These are phyloP conservation scores for Saposhnikovia divaricata DNA, from an alignment of 129 eudicot genomes.

Conservation along the genomic window DNA sequence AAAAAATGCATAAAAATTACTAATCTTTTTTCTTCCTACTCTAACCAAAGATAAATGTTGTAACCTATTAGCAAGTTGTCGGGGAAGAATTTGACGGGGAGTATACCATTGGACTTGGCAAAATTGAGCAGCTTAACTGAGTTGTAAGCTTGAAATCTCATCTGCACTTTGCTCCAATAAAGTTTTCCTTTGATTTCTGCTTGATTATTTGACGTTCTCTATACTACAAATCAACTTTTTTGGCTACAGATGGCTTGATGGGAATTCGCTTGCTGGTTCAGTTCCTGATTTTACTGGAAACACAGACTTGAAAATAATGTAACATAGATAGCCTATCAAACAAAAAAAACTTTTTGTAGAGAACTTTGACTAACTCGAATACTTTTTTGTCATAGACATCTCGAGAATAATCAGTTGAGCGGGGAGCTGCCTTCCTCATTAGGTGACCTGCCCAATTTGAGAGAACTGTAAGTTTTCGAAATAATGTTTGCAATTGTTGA, in stretches of 20 bases:
- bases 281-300: slow-evolving; percentile 89
- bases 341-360: neutral
- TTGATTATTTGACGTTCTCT: slow-evolving; percentile 5
- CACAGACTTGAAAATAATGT: slow-evolving; percentile 72
- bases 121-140: slow-evolving; percentile 61
- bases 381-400: slow-evolving; percentile 50
- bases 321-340: slow-evolving; percentile 8
- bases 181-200: slow-evolving; percentile 2
- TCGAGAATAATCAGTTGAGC: slow-evolving; percentile 77
- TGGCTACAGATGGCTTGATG: slow-evolving; percentile 79
- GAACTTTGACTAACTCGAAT: slow-evolving; percentile 15
- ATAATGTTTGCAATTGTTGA: neutral
- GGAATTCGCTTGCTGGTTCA: slow-evolving; percentile 68
- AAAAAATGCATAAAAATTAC: neutral
- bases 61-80: slow-evolving; percentile 55
- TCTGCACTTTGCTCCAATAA: neutral
- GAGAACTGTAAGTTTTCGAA: slow-evolving; percentile 62
- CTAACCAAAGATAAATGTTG: slow-evolving; percentile 2
- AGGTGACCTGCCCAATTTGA: slow-evolving; percentile 59
- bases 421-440: slow-evolving; percentile 69
- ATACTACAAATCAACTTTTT: neutral
- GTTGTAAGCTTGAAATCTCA: slow-evolving; percentile 52
- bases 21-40: neutral
- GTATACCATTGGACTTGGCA: slow-evolving; percentile 67
- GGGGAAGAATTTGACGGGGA: slow-evolving; percentile 65